These are phyloP conservation scores for Dentipellis fragilis DNA, from an alignment of 768 basidiomycete species.

Conservation along the genomic window DNA sequence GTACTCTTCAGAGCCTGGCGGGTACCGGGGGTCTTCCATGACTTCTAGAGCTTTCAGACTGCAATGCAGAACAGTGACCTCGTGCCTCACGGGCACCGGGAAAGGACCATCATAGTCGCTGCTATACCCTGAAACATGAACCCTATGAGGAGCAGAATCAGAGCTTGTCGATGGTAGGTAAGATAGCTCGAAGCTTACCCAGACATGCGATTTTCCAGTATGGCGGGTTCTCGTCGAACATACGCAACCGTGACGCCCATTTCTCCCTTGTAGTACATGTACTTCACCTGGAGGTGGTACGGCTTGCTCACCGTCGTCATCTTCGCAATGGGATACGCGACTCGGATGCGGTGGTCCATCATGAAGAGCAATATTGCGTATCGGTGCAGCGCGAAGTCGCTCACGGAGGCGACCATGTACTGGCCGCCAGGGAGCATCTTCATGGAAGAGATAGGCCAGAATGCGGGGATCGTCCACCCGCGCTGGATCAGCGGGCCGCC, in stretches of 20 bases:
- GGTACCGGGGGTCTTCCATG: background rate
- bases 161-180: background rate
- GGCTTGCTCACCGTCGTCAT: slow-evolving; percentile 4
- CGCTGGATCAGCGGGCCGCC: slow-evolving; percentile 6
- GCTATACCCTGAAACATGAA: background rate
- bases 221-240: background rate
- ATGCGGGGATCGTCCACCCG: slow-evolving; percentile 7
- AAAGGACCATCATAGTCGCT: background rate
- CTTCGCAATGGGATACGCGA: slow-evolving; percentile 11
- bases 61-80: background rate
- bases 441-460: slow-evolving; percentile 7
- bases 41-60: background rate
- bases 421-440: slow-evolving; percentile 15
- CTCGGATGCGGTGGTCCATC: slow-evolving; percentile 14
- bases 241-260: background rate
- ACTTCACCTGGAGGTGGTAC: slow-evolving; percentile 8
- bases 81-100: background rate
- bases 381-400: background rate
- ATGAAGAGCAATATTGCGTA: slow-evolving; percentile 11
- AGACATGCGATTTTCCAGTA: background rate
- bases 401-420: slow-evolving; percentile 10
- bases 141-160: background rate
- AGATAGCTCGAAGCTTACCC: background rate
- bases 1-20: background rate
- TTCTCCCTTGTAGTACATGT: background rate